A percentile compares a stretch with the other conserved stretches of the same genome.
Conservation (phyloP, 345 rosid species). For the Citropsis articulata region DNA sequence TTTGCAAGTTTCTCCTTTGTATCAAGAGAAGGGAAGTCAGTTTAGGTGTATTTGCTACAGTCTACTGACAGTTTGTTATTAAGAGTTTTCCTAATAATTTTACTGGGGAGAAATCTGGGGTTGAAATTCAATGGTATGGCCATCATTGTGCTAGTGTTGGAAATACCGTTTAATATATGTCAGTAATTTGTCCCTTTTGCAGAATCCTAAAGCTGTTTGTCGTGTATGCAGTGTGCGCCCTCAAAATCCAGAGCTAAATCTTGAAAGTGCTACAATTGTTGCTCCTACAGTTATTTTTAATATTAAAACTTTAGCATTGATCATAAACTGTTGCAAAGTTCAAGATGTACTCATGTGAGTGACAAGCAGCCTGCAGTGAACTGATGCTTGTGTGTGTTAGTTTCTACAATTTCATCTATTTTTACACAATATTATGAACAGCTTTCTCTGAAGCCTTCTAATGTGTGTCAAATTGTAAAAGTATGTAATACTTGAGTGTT, state of each 20-base stretch:
- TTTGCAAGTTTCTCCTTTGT: neutral
- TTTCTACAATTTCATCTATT: neutral
- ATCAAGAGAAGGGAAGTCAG: neutral
- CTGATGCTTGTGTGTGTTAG: neutral
- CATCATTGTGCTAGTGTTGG: neutral
- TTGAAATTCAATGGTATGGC: neutral
- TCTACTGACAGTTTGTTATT: neutral
- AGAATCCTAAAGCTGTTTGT: neutral
- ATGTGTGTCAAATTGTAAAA: neutral
- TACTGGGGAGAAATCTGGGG: neutral
- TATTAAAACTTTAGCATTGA: neutral
- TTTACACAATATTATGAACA: neutral
- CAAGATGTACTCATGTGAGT: neutral
- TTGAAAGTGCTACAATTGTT: conserved; percentile 1
- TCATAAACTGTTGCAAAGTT: neutral
- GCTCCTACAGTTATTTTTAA: neutral
- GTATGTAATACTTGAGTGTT: neutral
- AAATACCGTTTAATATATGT: neutral
- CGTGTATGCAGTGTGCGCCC: neutral
- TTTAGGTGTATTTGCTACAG: neutral
- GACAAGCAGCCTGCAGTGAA: neutral
- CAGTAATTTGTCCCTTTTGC: neutral
- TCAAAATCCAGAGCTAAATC: neutral
- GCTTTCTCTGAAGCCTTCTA: neutral
- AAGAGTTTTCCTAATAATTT: neutral